phyloP scores from a whole-genome alignment of 148 eudicot species.

The Chenopodium formosanum region DNA sequence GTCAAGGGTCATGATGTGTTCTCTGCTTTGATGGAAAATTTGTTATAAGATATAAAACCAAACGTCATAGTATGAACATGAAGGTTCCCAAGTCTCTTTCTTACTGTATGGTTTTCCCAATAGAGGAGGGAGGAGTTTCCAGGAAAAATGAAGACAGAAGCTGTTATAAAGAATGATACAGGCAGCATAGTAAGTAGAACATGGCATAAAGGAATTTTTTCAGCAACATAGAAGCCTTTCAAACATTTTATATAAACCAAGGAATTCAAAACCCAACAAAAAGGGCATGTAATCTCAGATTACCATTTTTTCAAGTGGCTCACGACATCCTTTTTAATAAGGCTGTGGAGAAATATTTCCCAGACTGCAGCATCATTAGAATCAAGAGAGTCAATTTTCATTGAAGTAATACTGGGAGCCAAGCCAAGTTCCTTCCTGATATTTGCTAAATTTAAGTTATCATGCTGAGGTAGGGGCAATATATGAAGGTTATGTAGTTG shows the following conservation, averaged over 20 bases:
- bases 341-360: conserved; percentile 51
- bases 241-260: background rate
- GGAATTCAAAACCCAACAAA: background rate
- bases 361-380: conserved; percentile 40
- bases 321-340: conserved; percentile 47
- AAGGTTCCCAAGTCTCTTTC: background rate
- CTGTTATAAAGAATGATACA: background rate
- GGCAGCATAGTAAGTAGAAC: background rate
- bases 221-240: background rate
- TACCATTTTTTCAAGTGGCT: conserved; percentile 77
- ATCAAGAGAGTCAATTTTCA: conserved; percentile 32
- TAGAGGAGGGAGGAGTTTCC: background rate
- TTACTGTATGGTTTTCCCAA: background rate
- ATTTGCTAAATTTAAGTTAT: conserved; percentile 28
- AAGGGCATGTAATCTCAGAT: conserved; percentile 6
- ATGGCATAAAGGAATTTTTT: background rate
- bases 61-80: background rate
- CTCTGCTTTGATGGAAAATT: background rate
- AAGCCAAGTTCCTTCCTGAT: conserved; percentile 30
- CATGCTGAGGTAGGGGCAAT: conserved; percentile 58
- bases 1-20: background rate
- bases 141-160: background rate
- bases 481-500: conserved; percentile 69
- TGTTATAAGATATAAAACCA: background rate
- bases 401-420: conserved; percentile 25